These are phyloP conservation scores for Erigeron canadensis DNA, from an alignment of 129 eudicot genomes.

Conservation along the genomic window DNA sequence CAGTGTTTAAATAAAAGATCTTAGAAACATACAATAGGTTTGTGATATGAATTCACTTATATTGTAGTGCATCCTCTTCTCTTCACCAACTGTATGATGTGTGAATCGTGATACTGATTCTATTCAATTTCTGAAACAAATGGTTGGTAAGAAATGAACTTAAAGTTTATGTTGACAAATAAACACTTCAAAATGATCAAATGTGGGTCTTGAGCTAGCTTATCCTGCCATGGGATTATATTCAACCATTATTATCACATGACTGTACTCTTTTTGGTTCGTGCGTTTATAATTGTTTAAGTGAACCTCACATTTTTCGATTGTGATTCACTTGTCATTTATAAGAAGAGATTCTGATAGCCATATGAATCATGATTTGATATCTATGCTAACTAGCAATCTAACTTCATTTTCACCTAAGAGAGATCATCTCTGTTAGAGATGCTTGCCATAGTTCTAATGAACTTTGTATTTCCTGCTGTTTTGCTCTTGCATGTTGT, in stretches of 20 bases:
- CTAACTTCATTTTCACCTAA: neutral
- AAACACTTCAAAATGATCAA: neutral
- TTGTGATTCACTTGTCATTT: neutral
- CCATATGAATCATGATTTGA: neutral
- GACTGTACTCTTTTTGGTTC: neutral
- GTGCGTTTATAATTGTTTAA: constrained; percentile 12
- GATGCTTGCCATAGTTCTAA: neutral
- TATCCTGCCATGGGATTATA: constrained; percentile 23
- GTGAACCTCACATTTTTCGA: constrained; percentile 9
- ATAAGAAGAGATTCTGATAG: constrained; percentile 3
- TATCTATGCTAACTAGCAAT: neutral
- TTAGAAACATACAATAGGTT: neutral
- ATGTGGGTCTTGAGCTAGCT: constrained; percentile 12
- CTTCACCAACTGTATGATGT: constrained; percentile 6
- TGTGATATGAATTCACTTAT: neutral
- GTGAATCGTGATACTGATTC: constrained; percentile 2
- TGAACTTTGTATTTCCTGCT: neutral
- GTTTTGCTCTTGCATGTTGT: neutral
- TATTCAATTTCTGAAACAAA: neutral
- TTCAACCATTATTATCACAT: neutral
- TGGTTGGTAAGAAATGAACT: neutral
- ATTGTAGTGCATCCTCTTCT: neutral
- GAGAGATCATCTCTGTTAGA: neutral
- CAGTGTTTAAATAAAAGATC: neutral
- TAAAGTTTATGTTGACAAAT: neutral